Base-by-base conservation (phyloP, 192 early-diverging fungal species). In the Geranomyces michiganensis region DNA sequence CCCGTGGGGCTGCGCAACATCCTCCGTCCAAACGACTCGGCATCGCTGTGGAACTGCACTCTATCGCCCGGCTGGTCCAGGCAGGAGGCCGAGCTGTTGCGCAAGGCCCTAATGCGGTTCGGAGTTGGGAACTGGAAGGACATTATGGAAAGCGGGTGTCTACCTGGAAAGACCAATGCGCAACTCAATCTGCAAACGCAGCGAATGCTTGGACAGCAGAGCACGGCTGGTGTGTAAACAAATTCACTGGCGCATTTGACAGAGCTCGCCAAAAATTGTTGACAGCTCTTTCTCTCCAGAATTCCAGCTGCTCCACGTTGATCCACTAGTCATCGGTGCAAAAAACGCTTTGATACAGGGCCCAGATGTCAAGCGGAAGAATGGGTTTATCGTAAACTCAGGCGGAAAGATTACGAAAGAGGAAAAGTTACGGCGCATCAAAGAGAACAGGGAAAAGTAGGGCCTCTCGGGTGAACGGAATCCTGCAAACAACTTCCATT, bases 101-200 rank as follows among this genome's bases (percentile, higher is more conserved):
- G 93, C 22, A 85, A 90, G 62, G 93, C 95, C 0, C 74, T 96
- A 26, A 92, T 96, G 81, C 85, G 88, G 66, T 94, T 93, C 77
- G 96, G 95, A 9, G 83, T 98, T 33, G 96, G 96, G 30, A 96
- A 96, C 78, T 98, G 96, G 96, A 91, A 90, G 76, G 93, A 94
- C 70, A 96, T 98, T 70, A 93, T 96, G 73, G 95, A 93, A 62
- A 89, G 87, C 26, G 87, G 89, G 44, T 92, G 92, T 70, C 78
- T 98, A 3, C 94, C 94, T 10, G 96, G 94, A 48, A 98, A 98
- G 70, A 96, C 93, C n/a, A 96, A 93, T 65, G 93, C 96, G 9
- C 96, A 98, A 79, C 92, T 96, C 90, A 97, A 98, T 81, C 76
- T 98, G 44, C 96, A 98, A 70, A 88, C 92, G 21, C 96, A 98